Percentiles rank a stretch among this genome's conserved stretches.
Conservation (phyloP, 129 eudicot species). For the Erigeron canadensis region DNA sequence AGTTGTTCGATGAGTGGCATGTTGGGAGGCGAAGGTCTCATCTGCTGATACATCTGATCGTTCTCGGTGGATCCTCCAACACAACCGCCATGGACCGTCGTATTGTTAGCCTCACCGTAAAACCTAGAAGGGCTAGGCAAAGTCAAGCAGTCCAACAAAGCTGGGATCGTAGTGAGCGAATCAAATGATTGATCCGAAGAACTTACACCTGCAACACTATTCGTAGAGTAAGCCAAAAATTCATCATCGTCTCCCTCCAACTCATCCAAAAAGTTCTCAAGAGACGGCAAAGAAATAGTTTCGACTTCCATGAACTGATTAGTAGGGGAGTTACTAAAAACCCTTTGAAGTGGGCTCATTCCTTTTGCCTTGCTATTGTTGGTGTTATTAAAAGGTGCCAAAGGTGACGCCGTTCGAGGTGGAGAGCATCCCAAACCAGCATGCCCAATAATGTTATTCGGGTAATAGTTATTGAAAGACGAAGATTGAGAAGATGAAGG, state of each 20-base stretch:
- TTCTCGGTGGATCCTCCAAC: constrained; percentile 20
- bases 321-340: constrained; percentile 61
- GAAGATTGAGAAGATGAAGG: constrained; percentile 36
- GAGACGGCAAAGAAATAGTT: constrained; percentile 56
- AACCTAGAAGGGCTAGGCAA: constrained; percentile 53
- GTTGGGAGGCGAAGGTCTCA: constrained; percentile 22
- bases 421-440: constrained; percentile 33
- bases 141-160: constrained; percentile 62
- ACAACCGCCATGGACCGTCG: constrained; percentile 8
- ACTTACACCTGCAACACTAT: constrained; percentile 15
- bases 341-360: constrained; percentile 68
- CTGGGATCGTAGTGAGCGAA: constrained; percentile 48
- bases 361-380: constrained; percentile 46
- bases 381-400: constrained; percentile 31
- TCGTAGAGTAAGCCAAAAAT: constrained; percentile 29
- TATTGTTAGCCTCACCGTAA: constrained; percentile 28
- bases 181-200: constrained; percentile 43
- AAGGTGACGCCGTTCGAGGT: constrained; percentile 38
- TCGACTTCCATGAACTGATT: constrained; percentile 74
- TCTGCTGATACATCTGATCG: constrained; percentile 34
- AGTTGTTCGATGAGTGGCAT: constrained; percentile 59
- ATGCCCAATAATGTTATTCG: constrained; percentile 12
- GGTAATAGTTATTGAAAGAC: constrained; percentile 22
- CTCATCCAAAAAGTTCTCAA: constrained; percentile 64
- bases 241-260: constrained; percentile 41